Evolutionary conservation across 192 early-diverging fungal species (phyloP).

Genomic region (Coemansia javaensis): DNA sequence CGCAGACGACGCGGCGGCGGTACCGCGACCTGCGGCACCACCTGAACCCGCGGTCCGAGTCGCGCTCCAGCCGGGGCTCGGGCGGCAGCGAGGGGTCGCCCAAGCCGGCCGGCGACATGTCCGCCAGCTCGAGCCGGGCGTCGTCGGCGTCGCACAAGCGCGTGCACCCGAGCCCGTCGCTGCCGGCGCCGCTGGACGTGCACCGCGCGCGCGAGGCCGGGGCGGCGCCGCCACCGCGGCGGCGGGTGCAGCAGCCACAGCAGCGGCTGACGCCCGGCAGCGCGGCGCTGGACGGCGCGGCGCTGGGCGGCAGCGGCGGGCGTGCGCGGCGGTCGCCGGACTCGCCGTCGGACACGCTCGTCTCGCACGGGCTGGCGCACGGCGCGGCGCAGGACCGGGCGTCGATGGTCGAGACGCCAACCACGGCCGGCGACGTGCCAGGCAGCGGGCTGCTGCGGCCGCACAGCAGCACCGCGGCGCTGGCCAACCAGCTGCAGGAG

Average conservation of each 20-base stretch:
- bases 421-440: not conserved
- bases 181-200: constrained; percentile 32
- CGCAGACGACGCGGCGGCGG: constrained; percentile 36
- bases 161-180: not conserved
- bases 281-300: not conserved
- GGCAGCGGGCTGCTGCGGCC: not conserved
- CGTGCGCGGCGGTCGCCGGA: constrained; percentile 12
- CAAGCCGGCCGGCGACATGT: constrained; percentile 1
- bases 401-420: not conserved
- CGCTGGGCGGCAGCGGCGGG: not conserved
- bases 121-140: constrained; percentile 1
- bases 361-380: constrained; percentile 8
- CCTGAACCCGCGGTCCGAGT: constrained; percentile 17
- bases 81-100: constrained; percentile 3
- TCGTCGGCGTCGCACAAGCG: not conserved
- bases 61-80: constrained; percentile 1
- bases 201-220: constrained; percentile 3
- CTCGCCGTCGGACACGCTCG: constrained; percentile 36
- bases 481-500: constrained; percentile 13
- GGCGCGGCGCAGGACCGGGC: not conserved
- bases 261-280: constrained; percentile 7
- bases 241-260: too few relatives aligned
- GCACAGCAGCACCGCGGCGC: not conserved
- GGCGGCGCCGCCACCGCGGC: not conserved
- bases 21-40: constrained; percentile 39